Percentiles rank a stretch among this genome's conserved stretches.
These are phyloP conservation scores for Fusarium pininemorale DNA, from an alignment of 2,329 filamentous ascomycete genomes.

Conservation along the genomic window DNA sequence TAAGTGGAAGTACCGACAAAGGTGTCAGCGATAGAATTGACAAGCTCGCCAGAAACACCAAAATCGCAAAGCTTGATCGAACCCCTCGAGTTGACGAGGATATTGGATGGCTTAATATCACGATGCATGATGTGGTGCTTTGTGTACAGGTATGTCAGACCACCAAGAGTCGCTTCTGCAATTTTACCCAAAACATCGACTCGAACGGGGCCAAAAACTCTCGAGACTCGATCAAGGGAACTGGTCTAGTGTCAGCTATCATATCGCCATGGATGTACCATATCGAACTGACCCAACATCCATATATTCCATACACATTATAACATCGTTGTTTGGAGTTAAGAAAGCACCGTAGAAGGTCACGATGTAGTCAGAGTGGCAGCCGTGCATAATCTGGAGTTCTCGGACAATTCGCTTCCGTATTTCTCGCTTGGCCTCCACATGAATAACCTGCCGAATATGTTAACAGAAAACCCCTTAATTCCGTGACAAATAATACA, in stretches of 20 bases:
- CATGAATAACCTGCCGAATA: slow-evolving; percentile 82
- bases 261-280: too few relatives aligned
- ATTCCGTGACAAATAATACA: background rate
- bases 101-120: slow-evolving; percentile 98
- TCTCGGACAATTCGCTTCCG: slow-evolving; percentile 97
- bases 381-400: slow-evolving; percentile 97
- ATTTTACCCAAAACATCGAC: slow-evolving; percentile 98
- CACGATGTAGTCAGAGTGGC: slow-evolving; percentile 95
- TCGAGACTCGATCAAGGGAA: slow-evolving; percentile 91
- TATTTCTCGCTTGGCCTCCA: slow-evolving; percentile 97
- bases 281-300: slow-evolving; percentile 83
- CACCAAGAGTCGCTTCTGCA: slow-evolving; percentile 91
- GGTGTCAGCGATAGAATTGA: slow-evolving; percentile 97
- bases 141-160: slow-evolving; percentile 93
- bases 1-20: slow-evolving; percentile 99
- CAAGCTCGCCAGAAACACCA: slow-evolving; percentile 95
- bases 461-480: slow-evolving; percentile 23
- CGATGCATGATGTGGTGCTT: slow-evolving; percentile 98
- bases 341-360: slow-evolving; percentile 98
- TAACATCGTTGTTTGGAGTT: slow-evolving; percentile 96
- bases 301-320: slow-evolving; percentile 99
- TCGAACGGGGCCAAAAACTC: slow-evolving; percentile 91
- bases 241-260: slow-evolving; percentile 57
- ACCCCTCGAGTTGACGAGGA: slow-evolving; percentile 92
- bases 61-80: slow-evolving; percentile 99